Conservation (phyloP, 225 moss, liverwort and hornwort species). For the Climacium dendroides region DNA sequence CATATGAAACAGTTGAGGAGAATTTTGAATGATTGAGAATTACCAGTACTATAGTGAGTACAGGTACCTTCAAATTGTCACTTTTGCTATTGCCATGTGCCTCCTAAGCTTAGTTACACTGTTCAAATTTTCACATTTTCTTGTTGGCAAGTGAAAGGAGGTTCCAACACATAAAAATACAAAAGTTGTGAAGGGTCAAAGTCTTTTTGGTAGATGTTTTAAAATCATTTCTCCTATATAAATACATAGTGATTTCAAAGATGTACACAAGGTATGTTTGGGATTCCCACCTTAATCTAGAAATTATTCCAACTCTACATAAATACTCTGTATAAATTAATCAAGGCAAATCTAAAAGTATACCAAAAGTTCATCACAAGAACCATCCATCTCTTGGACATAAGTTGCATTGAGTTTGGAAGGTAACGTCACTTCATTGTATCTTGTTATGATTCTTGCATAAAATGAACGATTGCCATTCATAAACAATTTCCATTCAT, state of each 20-base stretch:
- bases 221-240: neutral
- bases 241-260: neutral
- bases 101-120: neutral
- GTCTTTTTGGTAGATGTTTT: rapidly evolving
- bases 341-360: neutral
- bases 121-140: neutral
- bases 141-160: neutral
- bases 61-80: neutral
- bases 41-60: neutral
- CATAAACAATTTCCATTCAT: too few relatives aligned
- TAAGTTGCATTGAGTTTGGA: neutral
- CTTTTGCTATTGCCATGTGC: neutral
- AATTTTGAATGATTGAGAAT: neutral
- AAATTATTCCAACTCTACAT: neutral
- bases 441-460: too few relatives aligned
- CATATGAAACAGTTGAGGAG: neutral
- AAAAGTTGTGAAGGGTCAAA: neutral
- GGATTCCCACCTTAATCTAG: neutral
- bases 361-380: rapidly evolving
- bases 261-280: neutral
- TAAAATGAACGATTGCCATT: neutral
- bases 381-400: neutral
- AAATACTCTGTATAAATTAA: neutral
- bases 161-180: neutral
- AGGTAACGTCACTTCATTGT: neutral